These are phyloP conservation scores for Podospora appendiculata DNA, from an alignment of 495 filamentous ascomycete species.

Conservation along the genomic window DNA sequence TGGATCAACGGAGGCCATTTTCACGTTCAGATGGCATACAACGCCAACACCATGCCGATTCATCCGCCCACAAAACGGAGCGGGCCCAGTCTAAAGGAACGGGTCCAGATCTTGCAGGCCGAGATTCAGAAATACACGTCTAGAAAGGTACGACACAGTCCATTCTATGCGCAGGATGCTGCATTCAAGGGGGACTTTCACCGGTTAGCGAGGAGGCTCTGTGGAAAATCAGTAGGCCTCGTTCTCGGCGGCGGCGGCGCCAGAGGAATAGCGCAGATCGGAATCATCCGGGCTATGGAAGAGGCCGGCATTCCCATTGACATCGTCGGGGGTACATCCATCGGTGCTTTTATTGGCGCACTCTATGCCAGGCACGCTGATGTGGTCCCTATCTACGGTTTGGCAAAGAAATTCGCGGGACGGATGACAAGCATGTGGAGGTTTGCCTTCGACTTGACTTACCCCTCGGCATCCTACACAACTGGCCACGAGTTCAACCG, in stretches of 20 bases:
- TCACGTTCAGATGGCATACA: conserved; percentile 93
- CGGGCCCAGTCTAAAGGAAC: conserved; percentile 79
- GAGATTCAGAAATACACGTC: conserved; percentile 98
- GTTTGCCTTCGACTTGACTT: conserved; percentile 91
- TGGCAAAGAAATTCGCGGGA: conserved; percentile 93
- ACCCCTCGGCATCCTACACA: conserved; percentile 90
- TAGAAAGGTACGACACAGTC: conserved; percentile 71
- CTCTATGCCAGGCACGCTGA: conserved; percentile 95
- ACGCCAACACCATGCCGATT: conserved; percentile 65
- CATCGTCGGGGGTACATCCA: conserved; percentile 92
- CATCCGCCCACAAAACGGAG: conserved; percentile 71
- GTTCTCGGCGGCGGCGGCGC: conserved; percentile 93
- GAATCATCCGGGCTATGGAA: conserved; percentile 89
- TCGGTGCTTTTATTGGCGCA: conserved; percentile 94
- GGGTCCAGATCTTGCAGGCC: conserved; percentile 90
- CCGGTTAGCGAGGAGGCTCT: conserved; percentile 79
- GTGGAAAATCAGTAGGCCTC: conserved; percentile 88
- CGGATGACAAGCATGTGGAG: conserved; percentile 98
- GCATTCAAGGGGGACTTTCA: conserved; percentile 97
- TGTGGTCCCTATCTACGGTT: conserved; percentile 90
- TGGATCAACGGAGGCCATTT: conserved; percentile 99
- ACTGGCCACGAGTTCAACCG: conserved; percentile 99
- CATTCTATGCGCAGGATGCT: conserved; percentile 83
- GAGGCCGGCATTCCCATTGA: conserved; percentile 96
- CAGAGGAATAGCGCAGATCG: conserved; percentile 82